Conservation (phyloP, 768 basidiomycete species). For the Serendipita sp. region DNA sequence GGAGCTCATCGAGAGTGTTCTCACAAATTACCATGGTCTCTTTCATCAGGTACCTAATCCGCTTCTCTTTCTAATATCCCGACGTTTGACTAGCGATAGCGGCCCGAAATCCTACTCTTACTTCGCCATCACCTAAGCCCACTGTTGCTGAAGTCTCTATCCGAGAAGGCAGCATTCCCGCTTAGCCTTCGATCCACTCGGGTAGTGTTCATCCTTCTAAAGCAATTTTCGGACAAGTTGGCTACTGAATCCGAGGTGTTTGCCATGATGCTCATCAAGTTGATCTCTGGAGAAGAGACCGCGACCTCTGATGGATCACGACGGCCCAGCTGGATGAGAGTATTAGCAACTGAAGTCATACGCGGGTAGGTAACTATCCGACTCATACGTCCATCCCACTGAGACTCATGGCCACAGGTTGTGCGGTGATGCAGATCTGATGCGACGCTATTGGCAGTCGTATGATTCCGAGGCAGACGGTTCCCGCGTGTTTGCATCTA, state of each 20-base stretch:
- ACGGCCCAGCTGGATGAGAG: conserved; percentile 67
- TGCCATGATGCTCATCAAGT: conserved; percentile 34
- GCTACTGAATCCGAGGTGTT: conserved; percentile 77
- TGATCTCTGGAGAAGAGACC: conserved; percentile 25
- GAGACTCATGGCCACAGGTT: conserved; percentile 27
- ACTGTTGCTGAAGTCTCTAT: conserved; percentile 69
- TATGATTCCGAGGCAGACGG: conserved; percentile 44
- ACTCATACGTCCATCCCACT: neutral
- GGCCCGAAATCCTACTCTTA: conserved; percentile 69
- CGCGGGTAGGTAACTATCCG: conserved; percentile 39
- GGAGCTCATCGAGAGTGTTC: conserved; percentile 92
- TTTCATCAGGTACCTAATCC: conserved; percentile 50
- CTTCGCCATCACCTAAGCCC: conserved; percentile 83
- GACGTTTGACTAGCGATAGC: conserved; percentile 29
- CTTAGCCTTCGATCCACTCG: conserved; percentile 81
- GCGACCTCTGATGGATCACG: conserved; percentile 20
- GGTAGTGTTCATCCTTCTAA: conserved; percentile 83
- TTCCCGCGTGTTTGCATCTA: conserved; percentile 42
- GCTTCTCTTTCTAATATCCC: neutral
- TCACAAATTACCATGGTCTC: conserved; percentile 80
- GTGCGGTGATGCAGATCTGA: conserved; percentile 64
- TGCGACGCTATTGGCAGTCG: conserved; percentile 62
- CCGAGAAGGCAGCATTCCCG: conserved; percentile 67
- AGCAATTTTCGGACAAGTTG: conserved; percentile 74
- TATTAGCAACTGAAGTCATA: conserved; percentile 84